A percentile compares a stretch with the other conserved stretches of the same genome.
Evolutionary conservation across 257 asterid genomes (phyloP).

Genomic region (Cynanchum wilfordii): DNA sequence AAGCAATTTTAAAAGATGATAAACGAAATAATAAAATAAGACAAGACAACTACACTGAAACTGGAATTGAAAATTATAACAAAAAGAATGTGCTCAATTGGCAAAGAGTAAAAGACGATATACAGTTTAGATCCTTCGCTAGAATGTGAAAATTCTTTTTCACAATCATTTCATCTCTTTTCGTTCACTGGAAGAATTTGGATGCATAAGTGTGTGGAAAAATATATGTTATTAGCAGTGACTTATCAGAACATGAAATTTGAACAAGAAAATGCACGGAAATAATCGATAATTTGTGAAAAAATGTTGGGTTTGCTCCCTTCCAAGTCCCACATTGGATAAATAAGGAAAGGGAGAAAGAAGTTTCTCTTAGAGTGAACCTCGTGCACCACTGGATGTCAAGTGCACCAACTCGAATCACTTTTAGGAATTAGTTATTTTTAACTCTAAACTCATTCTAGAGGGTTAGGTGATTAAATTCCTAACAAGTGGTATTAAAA

Average conservation of each 20-base stretch:
- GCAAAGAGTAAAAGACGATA: background rate
- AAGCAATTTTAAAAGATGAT: background rate
- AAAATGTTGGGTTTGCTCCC: no score
- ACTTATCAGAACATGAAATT: background rate
- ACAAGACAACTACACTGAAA: background rate
- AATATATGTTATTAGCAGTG: background rate
- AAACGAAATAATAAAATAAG: background rate
- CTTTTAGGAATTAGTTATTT: no score
- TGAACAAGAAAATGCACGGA: background rate
- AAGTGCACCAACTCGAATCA: no score
- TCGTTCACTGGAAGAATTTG: background rate
- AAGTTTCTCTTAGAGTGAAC: no score
- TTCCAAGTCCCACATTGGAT: no score
- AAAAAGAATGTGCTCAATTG: background rate
- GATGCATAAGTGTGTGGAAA: background rate
- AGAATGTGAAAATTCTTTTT: background rate
- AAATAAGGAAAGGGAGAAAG: no score
- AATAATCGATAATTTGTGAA: no score
- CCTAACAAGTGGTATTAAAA: no score
- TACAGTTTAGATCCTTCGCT: background rate
- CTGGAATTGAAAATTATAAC: no score
- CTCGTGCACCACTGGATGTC: no score
- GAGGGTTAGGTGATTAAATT: no score
- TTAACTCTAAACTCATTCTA: no score
- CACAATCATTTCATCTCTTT: background rate